Evolutionary conservation across 1,284 basidiomycete species (phyloP).

Genomic region (Cystobasidium pallidum): DNA sequence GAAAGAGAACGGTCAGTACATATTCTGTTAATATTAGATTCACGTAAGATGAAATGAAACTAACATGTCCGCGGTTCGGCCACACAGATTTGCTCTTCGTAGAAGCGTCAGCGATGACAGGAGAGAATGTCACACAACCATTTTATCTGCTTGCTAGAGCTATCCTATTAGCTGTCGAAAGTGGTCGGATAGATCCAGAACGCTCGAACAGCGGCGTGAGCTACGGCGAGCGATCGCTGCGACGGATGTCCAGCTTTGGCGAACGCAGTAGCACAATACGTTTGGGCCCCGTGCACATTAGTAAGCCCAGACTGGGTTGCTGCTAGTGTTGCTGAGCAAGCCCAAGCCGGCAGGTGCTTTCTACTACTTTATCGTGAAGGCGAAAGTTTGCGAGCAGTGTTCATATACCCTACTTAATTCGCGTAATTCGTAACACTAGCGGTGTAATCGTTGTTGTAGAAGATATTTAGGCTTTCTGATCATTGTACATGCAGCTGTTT

Average conservation of each 20-base stretch:
- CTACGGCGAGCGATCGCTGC: slow-evolving; percentile 89
- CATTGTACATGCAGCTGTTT: not conserved
- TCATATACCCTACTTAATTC: not conserved
- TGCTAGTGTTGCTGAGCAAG: no score
- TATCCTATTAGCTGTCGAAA: slow-evolving; percentile 90
- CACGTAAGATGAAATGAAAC: no score
- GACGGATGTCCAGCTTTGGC: slow-evolving; percentile 71
- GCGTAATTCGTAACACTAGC: not conserved
- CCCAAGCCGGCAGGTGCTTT: no score
- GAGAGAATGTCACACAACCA: slow-evolving; percentile 84
- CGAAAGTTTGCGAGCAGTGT: no score
- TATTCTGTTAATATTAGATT: not conserved
- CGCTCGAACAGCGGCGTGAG: slow-evolving; percentile 90
- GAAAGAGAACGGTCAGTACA: slow-evolving; percentile 70
- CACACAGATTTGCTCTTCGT: slow-evolving; percentile 82
- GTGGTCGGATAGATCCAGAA: slow-evolving; percentile 87
- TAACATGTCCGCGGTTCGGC: not conserved
- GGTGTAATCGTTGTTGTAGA: slow-evolving; percentile 3
- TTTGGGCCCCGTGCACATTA: slow-evolving; percentile 8
- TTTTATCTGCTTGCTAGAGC: slow-evolving; percentile 88
- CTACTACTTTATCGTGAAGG: no score
- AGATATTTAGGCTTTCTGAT: not conserved
- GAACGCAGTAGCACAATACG: slow-evolving; percentile 37
- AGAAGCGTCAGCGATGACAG: slow-evolving; percentile 87
- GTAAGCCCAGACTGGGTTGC: slow-evolving; percentile 23